Evolutionary conservation across 140 eudicot species (phyloP).

Genomic region (Cichorium intybus): DNA sequence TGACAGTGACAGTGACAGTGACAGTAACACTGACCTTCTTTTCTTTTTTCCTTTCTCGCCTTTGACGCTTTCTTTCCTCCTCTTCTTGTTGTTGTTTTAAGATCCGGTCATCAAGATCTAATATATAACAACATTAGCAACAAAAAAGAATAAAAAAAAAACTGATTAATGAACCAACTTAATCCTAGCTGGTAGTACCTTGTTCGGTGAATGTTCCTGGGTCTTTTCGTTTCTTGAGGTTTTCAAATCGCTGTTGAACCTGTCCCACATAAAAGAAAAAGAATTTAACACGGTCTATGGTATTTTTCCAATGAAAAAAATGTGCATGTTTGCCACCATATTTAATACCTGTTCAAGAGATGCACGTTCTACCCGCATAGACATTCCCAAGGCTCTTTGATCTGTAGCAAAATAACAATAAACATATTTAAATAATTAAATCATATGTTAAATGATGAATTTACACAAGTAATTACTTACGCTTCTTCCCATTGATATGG

Average conservation of each 20-base stretch:
- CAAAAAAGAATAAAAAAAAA: not conserved
- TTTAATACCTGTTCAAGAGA: conserved; percentile 86
- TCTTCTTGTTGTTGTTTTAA: conserved; percentile 92
- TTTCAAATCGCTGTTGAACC: conserved; percentile 93
- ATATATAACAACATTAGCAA: conserved; percentile 8
- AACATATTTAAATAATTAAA: not conserved
- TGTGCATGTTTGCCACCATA: not conserved
- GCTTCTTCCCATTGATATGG: conserved; percentile 98
- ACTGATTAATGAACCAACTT: not conserved
- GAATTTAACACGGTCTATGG: not conserved
- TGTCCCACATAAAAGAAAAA: conserved; percentile 24
- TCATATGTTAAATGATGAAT: not conserved
- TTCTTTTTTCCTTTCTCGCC: conserved; percentile 88
- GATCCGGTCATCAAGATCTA: conserved; percentile 91
- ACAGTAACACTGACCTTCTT: conserved; percentile 93
- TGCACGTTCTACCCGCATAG: conserved; percentile 93
- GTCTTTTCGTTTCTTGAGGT: conserved; percentile 91
- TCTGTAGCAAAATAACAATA: conserved; percentile 39
- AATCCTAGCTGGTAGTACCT: conserved; percentile 41
- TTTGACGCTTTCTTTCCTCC: conserved; percentile 92
- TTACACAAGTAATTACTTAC: conserved; percentile 42
- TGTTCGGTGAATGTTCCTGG: conserved; percentile 83
- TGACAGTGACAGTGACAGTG: no score
- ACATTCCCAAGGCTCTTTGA: conserved; percentile 99
- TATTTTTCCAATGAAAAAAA: not conserved